Evolutionary conservation across 2,329 filamentous ascomycete species (phyloP), one percentile per base, ranked within the genome.

Genomic region (Incumbomyces lentus): DNA sequence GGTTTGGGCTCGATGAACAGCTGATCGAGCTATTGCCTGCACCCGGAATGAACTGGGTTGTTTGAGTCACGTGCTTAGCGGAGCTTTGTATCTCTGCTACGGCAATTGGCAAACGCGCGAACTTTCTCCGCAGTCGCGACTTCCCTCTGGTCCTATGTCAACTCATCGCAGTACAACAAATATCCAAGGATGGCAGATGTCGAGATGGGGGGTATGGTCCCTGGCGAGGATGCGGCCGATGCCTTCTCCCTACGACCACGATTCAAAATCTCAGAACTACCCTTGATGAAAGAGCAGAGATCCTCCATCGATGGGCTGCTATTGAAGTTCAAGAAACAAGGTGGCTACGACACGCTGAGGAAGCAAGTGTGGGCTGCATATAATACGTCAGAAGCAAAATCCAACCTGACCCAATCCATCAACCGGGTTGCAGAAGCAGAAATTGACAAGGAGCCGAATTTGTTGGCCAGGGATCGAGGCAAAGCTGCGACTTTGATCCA

Each of bases 311-410:
- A 82, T 59, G 69, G 69, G 53, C 68, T 82, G 37, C 67, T 81
- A 14, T 72, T 79, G 58, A 75, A 74, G 1, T 80, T 81, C 61
- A 80, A 80, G 62, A 82, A 81, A 62, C 80, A 79, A 60, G 79
- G 79, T 52, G 76, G 78, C 47, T 82, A 80, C 56, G 79, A 82
- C 59, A 67, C 64, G 41, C 64, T 81, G 46, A 73, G 79, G 49
- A 82, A 81, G 60, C 70, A 74, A 49, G 64, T 78, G 2, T 78
- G 77, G 67, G 70, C 74, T 11, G 71, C 78, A 47, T 81, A 76
- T 50, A 71, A 74, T 48, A 40, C 50, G 16, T 59, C 78, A 72
- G 68, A 75, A 35, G 68, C 69, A 26, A 78, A 76, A 59, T 61
- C 60, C 18, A 66, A 68, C 14, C 74, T 80, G 51, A 68, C 71